Evolutionary conservation across 163 green algal species (phyloP).

Genomic region (Scenedesmus sp.): DNA sequence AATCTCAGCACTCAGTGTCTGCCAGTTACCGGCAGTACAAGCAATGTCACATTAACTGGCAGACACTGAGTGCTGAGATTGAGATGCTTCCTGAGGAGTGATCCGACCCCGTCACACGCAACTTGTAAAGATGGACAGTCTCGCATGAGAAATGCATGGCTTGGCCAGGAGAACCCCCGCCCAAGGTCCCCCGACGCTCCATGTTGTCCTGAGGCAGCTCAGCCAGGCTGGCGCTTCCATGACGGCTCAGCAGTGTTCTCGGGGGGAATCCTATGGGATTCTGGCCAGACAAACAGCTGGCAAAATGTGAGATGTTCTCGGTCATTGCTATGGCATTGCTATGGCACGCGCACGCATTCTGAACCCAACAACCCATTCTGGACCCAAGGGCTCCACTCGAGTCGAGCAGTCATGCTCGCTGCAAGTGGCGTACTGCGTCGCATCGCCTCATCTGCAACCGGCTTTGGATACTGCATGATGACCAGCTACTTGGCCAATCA

Average conservation of each 20-base stretch:
- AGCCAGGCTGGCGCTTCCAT: neutral
- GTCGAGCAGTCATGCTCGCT: neutral
- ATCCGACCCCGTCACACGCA: no score
- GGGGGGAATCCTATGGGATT: neutral
- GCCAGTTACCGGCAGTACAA: no score
- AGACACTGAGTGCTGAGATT: no score
- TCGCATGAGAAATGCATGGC: no score
- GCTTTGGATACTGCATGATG: conserved; percentile 1
- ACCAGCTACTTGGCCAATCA: neutral
- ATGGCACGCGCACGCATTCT: neutral
- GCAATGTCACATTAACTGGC: no score
- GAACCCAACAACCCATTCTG: neutral
- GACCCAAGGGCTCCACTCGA: neutral
- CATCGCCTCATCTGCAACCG: neutral
- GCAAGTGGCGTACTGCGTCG: neutral
- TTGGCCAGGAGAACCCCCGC: no score
- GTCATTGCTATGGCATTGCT: neutral
- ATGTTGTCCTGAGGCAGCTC: no score
- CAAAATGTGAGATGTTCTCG: neutral
- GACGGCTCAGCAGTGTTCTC: neutral
- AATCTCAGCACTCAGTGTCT: no score
- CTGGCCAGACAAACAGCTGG: neutral
- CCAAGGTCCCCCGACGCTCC: no score
- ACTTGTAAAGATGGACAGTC: no score
- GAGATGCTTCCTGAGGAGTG: no score